phyloP scores from a whole-genome alignment of 805 yeast genomes.

The Candida tibetensis region DNA sequence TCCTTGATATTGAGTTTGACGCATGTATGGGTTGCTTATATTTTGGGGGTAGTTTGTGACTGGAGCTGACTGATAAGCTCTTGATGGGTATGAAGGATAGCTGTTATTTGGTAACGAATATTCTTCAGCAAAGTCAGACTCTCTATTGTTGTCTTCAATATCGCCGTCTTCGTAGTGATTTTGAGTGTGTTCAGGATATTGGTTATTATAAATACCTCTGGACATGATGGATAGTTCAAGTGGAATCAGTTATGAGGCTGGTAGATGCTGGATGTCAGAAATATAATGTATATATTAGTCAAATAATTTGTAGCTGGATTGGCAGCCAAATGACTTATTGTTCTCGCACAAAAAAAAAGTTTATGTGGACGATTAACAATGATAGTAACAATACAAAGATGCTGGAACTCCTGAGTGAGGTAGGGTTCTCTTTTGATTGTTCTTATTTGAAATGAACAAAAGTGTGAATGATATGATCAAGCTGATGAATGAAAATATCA shows the following conservation, averaged over 20 bases:
- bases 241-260: neutral
- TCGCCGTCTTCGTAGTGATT: conserved; percentile 6
- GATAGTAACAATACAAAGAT: conserved; percentile 2
- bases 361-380: neutral
- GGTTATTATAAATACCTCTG: conserved; percentile 8
- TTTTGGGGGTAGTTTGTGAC: conserved; percentile 1
- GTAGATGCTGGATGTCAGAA: neutral
- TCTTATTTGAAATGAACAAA: no score
- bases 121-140: conserved; percentile 3
- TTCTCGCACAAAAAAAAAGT: neutral
- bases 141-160: conserved; percentile 3
- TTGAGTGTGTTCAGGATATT: neutral
- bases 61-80: conserved; percentile 3
- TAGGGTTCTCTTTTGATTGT: no score
- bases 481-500: no score
- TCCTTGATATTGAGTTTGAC: conserved; percentile 5
- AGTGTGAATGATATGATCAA: no score
- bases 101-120: conserved; percentile 6
- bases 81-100: conserved; percentile 4
- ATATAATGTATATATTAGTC: neutral
- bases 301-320: neutral
- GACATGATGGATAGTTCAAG: conserved; percentile 6
- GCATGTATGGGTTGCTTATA: conserved; percentile 2
- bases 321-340: conserved; percentile 1
- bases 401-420: no score